Percentiles rank a stretch among this genome's conserved stretches.
These are phyloP conservation scores for Neoboletus magnificus DNA, from an alignment of 768 basidiomycete genomes.

Conservation along the genomic window DNA sequence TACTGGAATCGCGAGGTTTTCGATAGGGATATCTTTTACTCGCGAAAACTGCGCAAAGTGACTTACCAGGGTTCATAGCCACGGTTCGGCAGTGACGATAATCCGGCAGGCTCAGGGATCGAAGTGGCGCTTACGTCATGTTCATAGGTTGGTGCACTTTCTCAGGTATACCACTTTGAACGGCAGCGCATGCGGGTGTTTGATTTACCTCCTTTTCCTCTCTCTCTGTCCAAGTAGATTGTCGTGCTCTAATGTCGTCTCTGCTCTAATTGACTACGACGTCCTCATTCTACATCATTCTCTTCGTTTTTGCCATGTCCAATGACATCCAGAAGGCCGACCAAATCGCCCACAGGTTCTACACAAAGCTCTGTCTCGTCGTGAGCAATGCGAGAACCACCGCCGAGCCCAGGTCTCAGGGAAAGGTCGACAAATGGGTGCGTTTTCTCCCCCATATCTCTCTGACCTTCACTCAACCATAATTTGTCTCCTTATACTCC, in stretches of 20 bases:
- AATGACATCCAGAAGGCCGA: conserved; percentile 67
- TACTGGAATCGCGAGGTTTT: conserved; percentile 7
- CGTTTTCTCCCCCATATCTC: conserved; percentile 23
- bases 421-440: conserved; percentile 81
- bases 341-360: conserved; percentile 82
- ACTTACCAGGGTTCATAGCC: not conserved
- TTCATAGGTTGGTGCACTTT: conserved; percentile 10
- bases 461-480: not conserved
- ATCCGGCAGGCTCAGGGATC: conserved; percentile 11
- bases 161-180: conserved; percentile 13
- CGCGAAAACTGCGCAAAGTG: conserved; percentile 5
- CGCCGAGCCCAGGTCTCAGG: conserved; percentile 37
- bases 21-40: not conserved
- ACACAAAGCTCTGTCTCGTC: conserved; percentile 76
- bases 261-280: conserved; percentile 22
- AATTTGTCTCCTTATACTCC: not conserved
- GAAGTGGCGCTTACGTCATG: conserved; percentile 26
- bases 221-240: conserved; percentile 18
- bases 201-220: conserved; percentile 18
- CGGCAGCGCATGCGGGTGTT: conserved; percentile 20
- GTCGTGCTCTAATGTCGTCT: conserved; percentile 30
- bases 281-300: not conserved
- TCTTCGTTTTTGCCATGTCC: conserved; percentile 40
- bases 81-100: conserved; percentile 7
- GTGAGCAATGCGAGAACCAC: conserved; percentile 73